Percentiles rank a stretch among this genome's conserved stretches.
phyloP scores from a whole-genome alignment of 2,329 filamentous ascomycete species.

The Aspergillus uvarum region DNA sequence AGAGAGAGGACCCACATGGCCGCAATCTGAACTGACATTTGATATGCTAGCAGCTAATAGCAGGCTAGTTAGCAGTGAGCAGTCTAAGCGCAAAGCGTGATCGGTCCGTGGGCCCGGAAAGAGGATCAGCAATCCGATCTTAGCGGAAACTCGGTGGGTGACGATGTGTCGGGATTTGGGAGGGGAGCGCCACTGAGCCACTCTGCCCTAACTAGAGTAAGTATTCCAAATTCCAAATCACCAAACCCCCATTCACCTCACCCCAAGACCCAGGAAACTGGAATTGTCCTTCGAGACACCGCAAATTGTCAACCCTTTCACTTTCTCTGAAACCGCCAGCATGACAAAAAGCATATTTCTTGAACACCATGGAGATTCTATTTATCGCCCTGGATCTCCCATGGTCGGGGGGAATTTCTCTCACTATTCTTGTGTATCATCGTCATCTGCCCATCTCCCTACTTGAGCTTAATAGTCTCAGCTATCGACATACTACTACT shows the following conservation, averaged over 20 bases:
- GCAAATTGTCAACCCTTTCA: background rate
- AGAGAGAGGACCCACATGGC: constrained; percentile 21
- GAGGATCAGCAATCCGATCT: constrained; percentile 23
- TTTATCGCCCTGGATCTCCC: constrained; percentile 17
- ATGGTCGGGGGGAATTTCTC: constrained; percentile 1
- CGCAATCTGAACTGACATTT: constrained; percentile 15
- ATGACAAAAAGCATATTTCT: constrained; percentile 17
- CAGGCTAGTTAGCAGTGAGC: no score
- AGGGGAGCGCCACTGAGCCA: background rate
- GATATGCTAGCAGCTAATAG: constrained; percentile 13
- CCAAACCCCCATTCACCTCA: background rate
- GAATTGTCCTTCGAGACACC: constrained; percentile 5
- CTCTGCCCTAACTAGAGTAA: constrained; percentile 19
- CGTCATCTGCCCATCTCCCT: background rate
- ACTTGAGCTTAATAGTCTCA: background rate
- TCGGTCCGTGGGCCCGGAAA: constrained; percentile 13
- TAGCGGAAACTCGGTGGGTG: constrained; percentile 13
- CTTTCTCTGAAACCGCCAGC: constrained; percentile 12
- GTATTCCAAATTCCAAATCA: constrained; percentile 28
- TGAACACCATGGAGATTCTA: constrained; percentile 15
- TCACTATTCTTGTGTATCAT: background rate
- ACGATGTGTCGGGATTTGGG: constrained; percentile 14
- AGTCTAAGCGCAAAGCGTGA: constrained; percentile 11
- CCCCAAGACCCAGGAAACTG: constrained; percentile 6
- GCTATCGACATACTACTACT: background rate